Evolutionary conservation across 2,329 filamentous ascomycete genomes (phyloP), one percentile per base, ranked within the genome.

Genomic region (Didymosphaeria variabile): DNA sequence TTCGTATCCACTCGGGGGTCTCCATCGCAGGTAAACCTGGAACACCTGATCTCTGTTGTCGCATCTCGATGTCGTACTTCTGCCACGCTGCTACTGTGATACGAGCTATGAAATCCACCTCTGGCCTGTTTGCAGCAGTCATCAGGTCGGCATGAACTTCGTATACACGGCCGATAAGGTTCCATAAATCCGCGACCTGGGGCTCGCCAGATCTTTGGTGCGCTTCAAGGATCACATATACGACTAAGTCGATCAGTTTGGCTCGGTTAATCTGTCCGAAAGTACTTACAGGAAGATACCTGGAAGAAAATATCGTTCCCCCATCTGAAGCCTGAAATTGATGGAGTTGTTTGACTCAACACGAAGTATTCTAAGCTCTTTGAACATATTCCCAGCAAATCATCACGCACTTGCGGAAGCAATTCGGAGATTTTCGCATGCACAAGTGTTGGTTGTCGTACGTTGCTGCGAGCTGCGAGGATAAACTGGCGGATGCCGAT

Each of bases 1-100:
- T n/a, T 13, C 21, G 19, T 5, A 46, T 46, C 44, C 44, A 46
- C 44, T 46, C 44, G 10, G 44, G 44, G 21, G 19, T 46, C 19
- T 46, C 21, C 7, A 26, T 26, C 44, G 21, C 44, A 13, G 12
- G 8, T 5, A 3, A 19, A 21, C 19, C 23, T 12, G 19, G 21
- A 2, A 5, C 19, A 21, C 9, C 23, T 12, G 19, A 9, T 21
- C 44, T 46, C 5, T 46, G 44, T 19, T 46, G 44, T 23, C 44
- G 44, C 44, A 46, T 26, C 19, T 26, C 19, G 21, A 46, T 19
- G 1, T 26, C 21, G 5, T 46, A 26, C 9, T 26, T 46, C 44
- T 46, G 44, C 44, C 44, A 46, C 21, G 44, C 44, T 46, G 44
- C 44, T 5, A 26, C 44, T 10, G 44, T 46, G 19, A 46, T 46